Evolutionary conservation across 2,329 filamentous ascomycete species (phyloP), one percentile per base, ranked within the genome.

Genomic region (Colletotrichum sojae): DNA sequence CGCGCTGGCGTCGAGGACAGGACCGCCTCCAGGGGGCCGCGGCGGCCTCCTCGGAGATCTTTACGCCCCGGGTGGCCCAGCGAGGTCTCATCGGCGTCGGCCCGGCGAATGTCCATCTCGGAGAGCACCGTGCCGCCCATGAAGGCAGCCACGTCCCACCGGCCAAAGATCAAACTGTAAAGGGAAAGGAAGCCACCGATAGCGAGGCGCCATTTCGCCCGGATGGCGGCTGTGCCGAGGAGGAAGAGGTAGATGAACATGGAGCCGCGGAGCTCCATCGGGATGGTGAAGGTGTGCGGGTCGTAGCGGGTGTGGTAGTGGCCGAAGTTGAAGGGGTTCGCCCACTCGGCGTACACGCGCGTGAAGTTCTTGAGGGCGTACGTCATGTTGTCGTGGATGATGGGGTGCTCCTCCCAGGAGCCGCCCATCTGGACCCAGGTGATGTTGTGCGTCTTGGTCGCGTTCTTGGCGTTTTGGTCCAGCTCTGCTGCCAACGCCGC

Each of bases 91-190:
- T 64, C 52, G 2, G 59, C 16, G n/a, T 45, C 51, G 12, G 59
- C 49, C 1, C 72, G 72, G 9, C 76, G 71, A 10, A 82, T 76
- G 62, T 82, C 80, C 15, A 79, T 52, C 52, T 83, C 81, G 0
- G 80, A 82, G 22, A 81, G 72, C 6, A 80, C 51, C 53, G 76
- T 76, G 10, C 80, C 80, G 16, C 78, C 80, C 63, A 83, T 49
- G 60, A 83, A 83, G 1, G 76, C 77, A 20, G 78, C 78, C 73
- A 83, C 79, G n/a, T 83, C 81, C 81, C 81, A 83, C 6, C 80
- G 73, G 3, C 78, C 79, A 4, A 82, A 65, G 0, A 69, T 54
- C 20, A 82, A 48, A 40, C 78, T 79, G 71, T 82, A 82, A 0
- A 73, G 73, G 1, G 79, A 76, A 3, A 82, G 69, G 5, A 75